phyloP scores from a whole-genome alignment of 371 early-diverging fungal genomes.

The Mortierella polycephala region DNA sequence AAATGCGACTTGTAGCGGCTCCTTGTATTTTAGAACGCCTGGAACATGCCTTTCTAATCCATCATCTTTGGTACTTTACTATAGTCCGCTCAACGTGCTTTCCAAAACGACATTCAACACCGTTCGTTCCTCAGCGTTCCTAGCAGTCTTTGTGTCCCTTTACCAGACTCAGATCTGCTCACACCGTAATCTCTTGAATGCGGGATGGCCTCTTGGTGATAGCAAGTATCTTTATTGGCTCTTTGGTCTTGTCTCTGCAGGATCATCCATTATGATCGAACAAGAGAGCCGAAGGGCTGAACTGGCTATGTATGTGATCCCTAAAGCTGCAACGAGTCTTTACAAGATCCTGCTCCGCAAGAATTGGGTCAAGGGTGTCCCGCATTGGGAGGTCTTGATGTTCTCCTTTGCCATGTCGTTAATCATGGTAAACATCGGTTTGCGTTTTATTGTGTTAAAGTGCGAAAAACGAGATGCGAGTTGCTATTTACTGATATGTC shows the following conservation, averaged over 20 bases:
- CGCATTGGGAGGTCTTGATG: conserved; percentile 68
- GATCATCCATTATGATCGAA: conserved; percentile 73
- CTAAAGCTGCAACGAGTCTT: conserved; percentile 68
- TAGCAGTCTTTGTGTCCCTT: conserved; percentile 69
- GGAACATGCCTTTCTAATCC: neutral
- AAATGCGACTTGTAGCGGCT: neutral
- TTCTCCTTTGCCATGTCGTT: conserved; percentile 69
- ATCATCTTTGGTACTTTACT: neutral
- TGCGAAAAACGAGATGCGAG: neutral
- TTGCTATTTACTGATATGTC: neutral
- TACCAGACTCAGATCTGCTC: conserved; percentile 72
- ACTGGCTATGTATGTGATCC: conserved; percentile 75
- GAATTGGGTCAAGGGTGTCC: conserved; percentile 67
- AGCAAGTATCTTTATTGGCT: conserved; percentile 73
- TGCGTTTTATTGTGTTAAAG: neutral
- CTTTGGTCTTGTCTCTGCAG: conserved; percentile 66
- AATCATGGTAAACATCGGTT: conserved; percentile 59
- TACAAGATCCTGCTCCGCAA: conserved; percentile 68
- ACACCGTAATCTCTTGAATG: conserved; percentile 64
- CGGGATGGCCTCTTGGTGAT: conserved; percentile 56
- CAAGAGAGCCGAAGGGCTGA: conserved; percentile 74
- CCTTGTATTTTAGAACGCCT: neutral
- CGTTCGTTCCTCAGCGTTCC: conserved; percentile 69
- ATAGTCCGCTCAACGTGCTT: conserved; percentile 61
- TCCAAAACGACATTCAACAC: conserved; percentile 64